Percentiles rank a stretch among this genome's conserved stretches.
phyloP scores from a whole-genome alignment of 345 rosid genomes.

The Erodium maritimum region DNA sequence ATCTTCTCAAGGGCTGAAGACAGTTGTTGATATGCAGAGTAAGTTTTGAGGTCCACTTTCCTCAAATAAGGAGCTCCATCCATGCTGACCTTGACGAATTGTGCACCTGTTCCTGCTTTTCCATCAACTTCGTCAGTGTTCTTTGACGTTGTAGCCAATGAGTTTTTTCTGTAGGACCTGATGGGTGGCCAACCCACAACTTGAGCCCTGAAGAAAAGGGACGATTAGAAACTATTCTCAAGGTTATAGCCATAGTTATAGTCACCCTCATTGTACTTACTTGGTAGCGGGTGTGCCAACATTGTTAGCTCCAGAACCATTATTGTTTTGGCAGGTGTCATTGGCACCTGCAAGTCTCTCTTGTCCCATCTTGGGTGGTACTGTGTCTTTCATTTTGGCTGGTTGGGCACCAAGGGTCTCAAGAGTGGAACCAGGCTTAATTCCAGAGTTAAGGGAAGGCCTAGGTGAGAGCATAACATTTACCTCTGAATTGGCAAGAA shows the following conservation, averaged over 20 bases:
- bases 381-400: constrained; percentile 28
- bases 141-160: constrained; percentile 45
- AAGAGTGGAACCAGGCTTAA: constrained; percentile 34
- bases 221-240: constrained; percentile 1
- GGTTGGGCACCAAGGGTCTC: constrained; percentile 37
- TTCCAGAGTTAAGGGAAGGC: constrained; percentile 32
- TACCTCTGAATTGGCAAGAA: constrained; percentile 24
- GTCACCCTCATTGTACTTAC: constrained; percentile 19
- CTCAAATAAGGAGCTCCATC: constrained; percentile 72
- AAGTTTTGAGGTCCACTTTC: constrained; percentile 53
- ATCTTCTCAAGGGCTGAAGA: constrained; percentile 68
- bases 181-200: constrained; percentile 84
- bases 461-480: constrained; percentile 32
- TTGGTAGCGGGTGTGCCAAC: constrained; percentile 42
- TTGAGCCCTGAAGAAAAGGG: constrained; percentile 38
- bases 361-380: constrained; percentile 16
- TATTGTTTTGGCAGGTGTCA: constrained; percentile 17
- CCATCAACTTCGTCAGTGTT: constrained; percentile 53
- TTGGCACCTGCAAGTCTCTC: constrained; percentile 28
- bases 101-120: constrained; percentile 41
- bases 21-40: constrained; percentile 44
- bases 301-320: constrained; percentile 17
- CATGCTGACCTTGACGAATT: constrained; percentile 66
- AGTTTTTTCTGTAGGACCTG: constrained; percentile 53
- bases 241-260: background rate